Percentiles rank a stretch among this genome's conserved stretches.
Evolutionary conservation across 306 rosid genomes (phyloP).

Genomic region (Cucumis cinereus): DNA sequence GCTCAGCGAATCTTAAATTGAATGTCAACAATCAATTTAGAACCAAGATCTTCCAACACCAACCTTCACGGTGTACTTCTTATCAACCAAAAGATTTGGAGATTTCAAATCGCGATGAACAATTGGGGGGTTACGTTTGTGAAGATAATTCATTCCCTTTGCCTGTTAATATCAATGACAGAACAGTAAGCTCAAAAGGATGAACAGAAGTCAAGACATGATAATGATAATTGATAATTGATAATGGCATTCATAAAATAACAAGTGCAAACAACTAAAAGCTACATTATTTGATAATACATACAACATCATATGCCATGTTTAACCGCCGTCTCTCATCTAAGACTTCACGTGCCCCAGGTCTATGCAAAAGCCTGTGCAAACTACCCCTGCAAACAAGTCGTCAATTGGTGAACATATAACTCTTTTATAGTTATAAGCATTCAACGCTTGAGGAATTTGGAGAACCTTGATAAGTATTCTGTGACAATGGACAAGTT

Average conservation of each 20-base stretch:
- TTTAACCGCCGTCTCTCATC: constrained; percentile 87
- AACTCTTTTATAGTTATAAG: background rate
- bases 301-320: constrained; percentile 97
- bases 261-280: background rate
- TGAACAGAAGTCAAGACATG: background rate
- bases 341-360: constrained; percentile 62
- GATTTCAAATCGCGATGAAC: constrained; percentile 97
- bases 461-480: constrained; percentile 77
- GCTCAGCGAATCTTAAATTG: background rate
- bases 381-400: constrained; percentile 86
- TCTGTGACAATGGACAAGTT: constrained; percentile 95
- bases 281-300: constrained; percentile 4
- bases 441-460: background rate
- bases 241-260: background rate
- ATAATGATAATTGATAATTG: background rate
- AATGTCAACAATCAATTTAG: background rate
- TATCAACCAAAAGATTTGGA: constrained; percentile 97
- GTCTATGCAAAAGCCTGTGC: constrained; percentile 78
- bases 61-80: constrained; percentile 92
- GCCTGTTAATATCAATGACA: constrained; percentile 32
- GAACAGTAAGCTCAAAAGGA: background rate
- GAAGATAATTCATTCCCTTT: constrained; percentile 98
- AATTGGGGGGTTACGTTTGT: constrained; percentile 85
- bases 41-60: background rate
- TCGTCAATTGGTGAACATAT: constrained; percentile 4